A percentile compares a stretch with the other conserved stretches of the same genome.
These are phyloP conservation scores for Pyrus hybrid DNA, from an alignment of 331 rosid species.

Conservation along the genomic window DNA sequence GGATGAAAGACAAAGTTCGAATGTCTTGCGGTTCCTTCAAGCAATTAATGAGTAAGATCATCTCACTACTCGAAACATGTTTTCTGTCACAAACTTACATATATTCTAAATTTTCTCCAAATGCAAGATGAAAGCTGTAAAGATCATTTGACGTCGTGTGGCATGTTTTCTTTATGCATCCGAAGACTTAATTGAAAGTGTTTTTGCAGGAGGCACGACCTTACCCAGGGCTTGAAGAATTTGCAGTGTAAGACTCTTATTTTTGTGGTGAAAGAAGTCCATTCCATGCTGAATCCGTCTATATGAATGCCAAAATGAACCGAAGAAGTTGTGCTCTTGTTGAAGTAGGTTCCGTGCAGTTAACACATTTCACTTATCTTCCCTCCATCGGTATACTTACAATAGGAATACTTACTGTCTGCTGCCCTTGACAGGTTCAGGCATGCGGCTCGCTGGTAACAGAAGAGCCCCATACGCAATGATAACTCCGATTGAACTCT, in stretches of 20 bases:
- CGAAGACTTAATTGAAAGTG: conserved; percentile 2
- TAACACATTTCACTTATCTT: background rate
- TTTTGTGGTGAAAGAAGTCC: conserved; percentile 85
- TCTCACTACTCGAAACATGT: background rate
- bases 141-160: background rate
- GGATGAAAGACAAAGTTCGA: conserved; percentile 77
- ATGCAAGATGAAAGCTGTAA: background rate
- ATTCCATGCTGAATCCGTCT: conserved; percentile 59
- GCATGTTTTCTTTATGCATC: background rate
- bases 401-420: background rate
- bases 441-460: conserved; percentile 84
- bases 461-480: conserved; percentile 79
- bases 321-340: conserved; percentile 58
- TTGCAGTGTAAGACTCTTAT: conserved; percentile 70
- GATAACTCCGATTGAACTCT: conserved; percentile 62
- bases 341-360: conserved; percentile 37
- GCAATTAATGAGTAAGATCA: conserved; percentile 59
- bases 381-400: background rate
- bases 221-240: conserved; percentile 52
- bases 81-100: background rate
- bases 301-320: conserved; percentile 55
- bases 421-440: conserved; percentile 44
- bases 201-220: conserved; percentile 64
- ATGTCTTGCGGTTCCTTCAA: conserved; percentile 80
- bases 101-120: background rate